Conservation (phyloP, 352 stramenopile species). For the Pythium guiyangense region DNA sequence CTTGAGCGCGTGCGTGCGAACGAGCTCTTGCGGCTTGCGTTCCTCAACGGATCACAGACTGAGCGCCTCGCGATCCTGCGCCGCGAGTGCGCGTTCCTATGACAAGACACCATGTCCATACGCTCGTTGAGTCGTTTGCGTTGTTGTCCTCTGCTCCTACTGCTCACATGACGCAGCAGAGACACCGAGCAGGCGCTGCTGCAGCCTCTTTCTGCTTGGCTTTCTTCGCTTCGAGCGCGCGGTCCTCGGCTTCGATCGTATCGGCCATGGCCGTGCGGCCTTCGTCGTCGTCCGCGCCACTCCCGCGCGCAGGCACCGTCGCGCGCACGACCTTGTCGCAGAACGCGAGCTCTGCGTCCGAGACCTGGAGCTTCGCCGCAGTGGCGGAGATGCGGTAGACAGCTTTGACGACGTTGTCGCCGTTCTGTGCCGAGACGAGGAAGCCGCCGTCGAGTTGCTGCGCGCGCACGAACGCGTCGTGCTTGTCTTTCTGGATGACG, state of each 20-base stretch:
- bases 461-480: slow-evolving; percentile 68
- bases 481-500: slow-evolving; percentile 60
- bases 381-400: slow-evolving; percentile 74
- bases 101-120: slow-evolving; percentile 2
- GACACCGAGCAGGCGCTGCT: neutral
- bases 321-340: slow-evolving; percentile 65
- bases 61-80: slow-evolving; percentile 46
- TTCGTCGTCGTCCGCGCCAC: slow-evolving; percentile 24
- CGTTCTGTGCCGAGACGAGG: slow-evolving; percentile 77
- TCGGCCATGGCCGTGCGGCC: slow-evolving; percentile 64
- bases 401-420: slow-evolving; percentile 76
- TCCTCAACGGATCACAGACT: slow-evolving; percentile 45
- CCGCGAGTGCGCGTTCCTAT: slow-evolving; percentile 55
- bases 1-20: slow-evolving; percentile 46
- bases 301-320: slow-evolving; percentile 27
- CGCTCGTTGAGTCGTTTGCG: neutral
- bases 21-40: slow-evolving; percentile 49
- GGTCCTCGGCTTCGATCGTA: slow-evolving; percentile 76
- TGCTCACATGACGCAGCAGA: slow-evolving; percentile 11
- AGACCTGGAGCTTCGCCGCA: slow-evolving; percentile 66
- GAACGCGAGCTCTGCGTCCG: slow-evolving; percentile 78
- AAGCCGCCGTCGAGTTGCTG: slow-evolving; percentile 68
- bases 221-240: slow-evolving; percentile 41
- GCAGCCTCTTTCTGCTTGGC: slow-evolving; percentile 9
- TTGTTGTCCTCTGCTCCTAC: too few relatives aligned